Evolutionary conservation across 352 stramenopile genomes (phyloP), one percentile per base, ranked within the genome.

Genomic region (Thalassiosira livingstoniorum): DNA sequence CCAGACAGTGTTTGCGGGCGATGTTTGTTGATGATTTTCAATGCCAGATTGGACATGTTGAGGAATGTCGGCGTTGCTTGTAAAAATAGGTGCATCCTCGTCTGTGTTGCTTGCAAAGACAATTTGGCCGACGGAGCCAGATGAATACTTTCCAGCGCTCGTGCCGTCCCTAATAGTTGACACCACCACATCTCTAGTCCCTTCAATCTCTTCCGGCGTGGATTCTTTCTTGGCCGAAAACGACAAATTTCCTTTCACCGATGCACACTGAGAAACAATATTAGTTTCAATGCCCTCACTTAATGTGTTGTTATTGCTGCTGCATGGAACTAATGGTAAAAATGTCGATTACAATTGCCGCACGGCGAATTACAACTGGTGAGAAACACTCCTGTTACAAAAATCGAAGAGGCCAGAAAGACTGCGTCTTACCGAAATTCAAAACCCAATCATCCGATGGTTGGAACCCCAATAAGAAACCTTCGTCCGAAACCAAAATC

Each of bases 101-200:
- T 68, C 54, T 31, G n/a, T n/a, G n/a, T 77, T 55, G 51, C 37
- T 61, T 53, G 68, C 55, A 60, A 61, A 77, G 13, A 67, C 35
- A 35, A 68, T 37, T 0, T 29, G 1, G 23, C 62, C 15, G 13
- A 15, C 25, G 43, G 54, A 57, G 29, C 68, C 42, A 45, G 54
- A 39, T 5, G 42, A 58, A 65, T 25, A 45, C 7, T 47, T 61
- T 43, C 35, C 42, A 23, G 23, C 37, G 21, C 4, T n/a, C 54
- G 68, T 77, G n/a, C 34, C 37, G 60, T 67, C 11, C 25, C 54
- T 32, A 60, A 77, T 77, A 51, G 25, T 37, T 1, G 43, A 2
- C 0, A 77, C 25, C 13, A 77, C 60, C 3, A 45, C 37, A 25
- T 23, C 27, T 55, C 68, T 77, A 11, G 57, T 37, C 11, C 18